A percentile compares a stretch with the other conserved stretches of the same genome.
Evolutionary conservation across 169 alveolate genomes (phyloP).

Genomic region (Fabrea salina): DNA sequence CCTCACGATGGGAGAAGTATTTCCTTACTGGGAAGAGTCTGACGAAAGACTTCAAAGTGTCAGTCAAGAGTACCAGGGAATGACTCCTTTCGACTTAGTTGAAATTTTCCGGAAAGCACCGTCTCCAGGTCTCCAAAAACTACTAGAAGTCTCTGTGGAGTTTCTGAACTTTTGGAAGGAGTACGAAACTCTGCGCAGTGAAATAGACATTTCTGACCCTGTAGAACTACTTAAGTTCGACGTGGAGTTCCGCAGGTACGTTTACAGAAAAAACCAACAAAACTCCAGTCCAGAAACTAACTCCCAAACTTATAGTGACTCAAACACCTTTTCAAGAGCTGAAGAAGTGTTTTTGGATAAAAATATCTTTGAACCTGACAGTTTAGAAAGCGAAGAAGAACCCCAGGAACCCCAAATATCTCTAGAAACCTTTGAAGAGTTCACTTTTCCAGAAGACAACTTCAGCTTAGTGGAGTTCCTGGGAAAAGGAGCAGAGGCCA

Average conservation of each 20-base stretch:
- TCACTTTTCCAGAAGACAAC: neutral
- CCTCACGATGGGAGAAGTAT: neutral
- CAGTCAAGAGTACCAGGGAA: neutral
- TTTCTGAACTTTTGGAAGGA: neutral
- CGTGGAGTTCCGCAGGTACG: conserved; percentile 17
- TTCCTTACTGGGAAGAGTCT: conserved; percentile 24
- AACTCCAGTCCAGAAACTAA: too few relatives aligned
- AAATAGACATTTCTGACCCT: neutral
- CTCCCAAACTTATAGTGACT: too few relatives aligned
- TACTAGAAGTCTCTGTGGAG: neutral
- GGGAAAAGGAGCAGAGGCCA: conserved; percentile 25
- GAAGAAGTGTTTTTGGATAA: too few relatives aligned
- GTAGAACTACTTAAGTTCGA: conserved; percentile 21
- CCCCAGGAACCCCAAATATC: neutral
- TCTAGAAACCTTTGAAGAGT: neutral
- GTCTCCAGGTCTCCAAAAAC: neutral
- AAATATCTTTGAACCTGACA: too few relatives aligned
- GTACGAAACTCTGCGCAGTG: neutral
- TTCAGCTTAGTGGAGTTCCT: neutral
- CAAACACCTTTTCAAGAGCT: too few relatives aligned
- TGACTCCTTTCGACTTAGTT: neutral
- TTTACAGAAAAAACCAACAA: neutral
- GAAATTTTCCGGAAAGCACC: neutral
- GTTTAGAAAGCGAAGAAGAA: too few relatives aligned
- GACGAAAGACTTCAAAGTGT: neutral